Evolutionary conservation across 768 basidiomycete species (phyloP).

Genomic region (Leccinum disarticulatum): DNA sequence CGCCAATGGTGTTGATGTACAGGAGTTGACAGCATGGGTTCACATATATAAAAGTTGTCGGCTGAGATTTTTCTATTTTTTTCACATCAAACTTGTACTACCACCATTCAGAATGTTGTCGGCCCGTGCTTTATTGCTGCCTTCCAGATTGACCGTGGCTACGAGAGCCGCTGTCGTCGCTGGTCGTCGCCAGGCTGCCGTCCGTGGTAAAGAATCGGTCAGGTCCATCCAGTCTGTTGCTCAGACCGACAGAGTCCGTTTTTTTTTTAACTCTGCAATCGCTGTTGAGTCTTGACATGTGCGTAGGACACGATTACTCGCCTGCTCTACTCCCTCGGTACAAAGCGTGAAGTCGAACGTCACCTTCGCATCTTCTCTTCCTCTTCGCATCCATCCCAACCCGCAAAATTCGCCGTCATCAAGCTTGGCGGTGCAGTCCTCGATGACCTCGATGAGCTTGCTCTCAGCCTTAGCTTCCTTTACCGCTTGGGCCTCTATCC

Average conservation of each 20-base stretch:
- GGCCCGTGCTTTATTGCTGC: slow-evolving; percentile 23
- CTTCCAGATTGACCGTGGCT: slow-evolving; percentile 35
- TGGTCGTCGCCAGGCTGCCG: slow-evolving; percentile 40
- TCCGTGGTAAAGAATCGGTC: slow-evolving; percentile 38
- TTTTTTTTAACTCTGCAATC: not conserved
- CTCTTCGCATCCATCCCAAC: slow-evolving; percentile 84
- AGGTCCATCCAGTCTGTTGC: slow-evolving; percentile 60
- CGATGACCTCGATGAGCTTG: slow-evolving; percentile 89
- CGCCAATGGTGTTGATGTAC: slow-evolving; percentile 8
- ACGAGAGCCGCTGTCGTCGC: slow-evolving; percentile 50
- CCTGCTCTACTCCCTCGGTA: slow-evolving; percentile 93
- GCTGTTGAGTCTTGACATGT: slow-evolving; percentile 1
- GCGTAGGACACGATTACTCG: slow-evolving; percentile 93
- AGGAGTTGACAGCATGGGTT: slow-evolving; percentile 23
- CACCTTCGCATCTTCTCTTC: slow-evolving; percentile 98
- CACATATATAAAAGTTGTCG: not conserved
- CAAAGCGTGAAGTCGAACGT: slow-evolving; percentile 96
- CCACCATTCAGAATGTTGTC: slow-evolving; percentile 29
- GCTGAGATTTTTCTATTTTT: not conserved
- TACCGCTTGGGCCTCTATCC: slow-evolving; percentile 98
- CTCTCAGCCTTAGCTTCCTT: slow-evolving; percentile 92
- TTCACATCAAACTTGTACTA: slow-evolving; percentile 4
- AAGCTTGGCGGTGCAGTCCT: slow-evolving; percentile 98
- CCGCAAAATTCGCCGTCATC: slow-evolving; percentile 96
- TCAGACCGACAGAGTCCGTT: slow-evolving; percentile 70